Base-by-base conservation (phyloP, 1,284 basidiomycete genomes). In the Wolfiporia cocos region DNA sequence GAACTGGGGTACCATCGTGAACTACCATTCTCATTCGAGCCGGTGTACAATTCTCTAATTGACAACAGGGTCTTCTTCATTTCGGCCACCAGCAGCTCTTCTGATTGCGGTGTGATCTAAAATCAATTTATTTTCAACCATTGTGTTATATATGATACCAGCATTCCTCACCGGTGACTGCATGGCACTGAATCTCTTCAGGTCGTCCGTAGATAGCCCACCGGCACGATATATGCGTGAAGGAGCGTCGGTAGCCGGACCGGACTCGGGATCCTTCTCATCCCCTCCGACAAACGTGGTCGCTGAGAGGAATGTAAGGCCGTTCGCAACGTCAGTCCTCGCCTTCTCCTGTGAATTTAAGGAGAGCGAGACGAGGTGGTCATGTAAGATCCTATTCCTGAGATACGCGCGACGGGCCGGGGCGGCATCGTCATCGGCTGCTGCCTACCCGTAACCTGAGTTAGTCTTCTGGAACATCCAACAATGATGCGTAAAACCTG, bases 221-320 rank as follows among this genome's bases (percentile, higher is more conserved):
- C 47, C 49, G 4, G 43, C 34, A 18, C 19, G 12, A 11, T 34
- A 24, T 1, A 14, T 17, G 14, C 22, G 24, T 30, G 17, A 15
- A 12, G 10, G 23, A 2, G 19, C 18, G 28, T 34, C 20, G n/a
- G 17, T 29, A 20, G 19, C 17, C 4, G 10, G 3, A 5, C 4
- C 26, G 19, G 17, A 15, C 10, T 10, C 15, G 20, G 20, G 17
- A 28, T 22, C 3, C 30, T 18, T 21, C 26, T 24, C 22, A 29
- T 9, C 29, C 18, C 20, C 14, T 11, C 23, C 33, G 1, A 30
- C 22, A 5, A 37, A 22, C 12, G 32, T 30, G 7, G 43, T 48
- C 4, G 46, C 49, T n/a, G 39, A 40, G 12, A 44, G 37, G 24
- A 48, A 48, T 7, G 49, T 43, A 3, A 50, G 35, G 6, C 49